Evolutionary conservation across 768 basidiomycete species (phyloP).

Genomic region (Calocera viscosa): DNA sequence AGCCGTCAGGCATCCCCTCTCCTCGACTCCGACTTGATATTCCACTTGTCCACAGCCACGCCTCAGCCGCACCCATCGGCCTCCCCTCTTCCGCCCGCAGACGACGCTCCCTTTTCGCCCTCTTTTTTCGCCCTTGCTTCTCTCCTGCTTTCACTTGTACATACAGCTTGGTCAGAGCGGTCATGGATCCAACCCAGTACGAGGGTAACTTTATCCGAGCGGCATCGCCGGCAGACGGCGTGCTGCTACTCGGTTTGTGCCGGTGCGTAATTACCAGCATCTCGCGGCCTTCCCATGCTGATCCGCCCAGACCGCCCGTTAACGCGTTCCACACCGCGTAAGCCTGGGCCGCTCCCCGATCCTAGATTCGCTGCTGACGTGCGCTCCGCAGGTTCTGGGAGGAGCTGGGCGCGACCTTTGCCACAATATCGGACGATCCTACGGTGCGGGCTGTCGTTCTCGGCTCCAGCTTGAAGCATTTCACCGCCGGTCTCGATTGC

Average conservation of each 20-base stretch:
- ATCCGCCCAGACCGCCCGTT: conserved; percentile 39
- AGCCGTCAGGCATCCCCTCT: background rate
- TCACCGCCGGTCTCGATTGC: conserved; percentile 74
- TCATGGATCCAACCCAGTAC: conserved; percentile 1
- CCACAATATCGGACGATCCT: conserved; percentile 37
- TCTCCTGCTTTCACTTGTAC: background rate
- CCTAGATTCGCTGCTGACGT: background rate
- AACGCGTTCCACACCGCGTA: conserved; percentile 52
- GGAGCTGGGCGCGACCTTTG: conserved; percentile 52
- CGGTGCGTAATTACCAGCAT: conserved; percentile 23
- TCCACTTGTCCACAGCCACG: background rate
- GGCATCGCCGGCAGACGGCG: conserved; percentile 28
- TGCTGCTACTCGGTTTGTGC: conserved; percentile 32
- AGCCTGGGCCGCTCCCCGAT: conserved; percentile 9
- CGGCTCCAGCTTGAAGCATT: conserved; percentile 56
- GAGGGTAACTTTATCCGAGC: conserved; percentile 28
- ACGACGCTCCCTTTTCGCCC: background rate
- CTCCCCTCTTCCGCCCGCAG: background rate
- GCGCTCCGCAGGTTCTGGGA: conserved; percentile 39
- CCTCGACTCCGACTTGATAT: background rate
- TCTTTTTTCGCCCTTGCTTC: background rate
- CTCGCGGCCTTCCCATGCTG: background rate
- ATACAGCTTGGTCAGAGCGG: background rate
- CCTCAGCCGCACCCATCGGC: background rate
- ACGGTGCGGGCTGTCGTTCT: conserved; percentile 63